These are phyloP conservation scores for Eimeria praecox DNA, from an alignment of 169 alveolate genomes.

Conservation along the genomic window DNA sequence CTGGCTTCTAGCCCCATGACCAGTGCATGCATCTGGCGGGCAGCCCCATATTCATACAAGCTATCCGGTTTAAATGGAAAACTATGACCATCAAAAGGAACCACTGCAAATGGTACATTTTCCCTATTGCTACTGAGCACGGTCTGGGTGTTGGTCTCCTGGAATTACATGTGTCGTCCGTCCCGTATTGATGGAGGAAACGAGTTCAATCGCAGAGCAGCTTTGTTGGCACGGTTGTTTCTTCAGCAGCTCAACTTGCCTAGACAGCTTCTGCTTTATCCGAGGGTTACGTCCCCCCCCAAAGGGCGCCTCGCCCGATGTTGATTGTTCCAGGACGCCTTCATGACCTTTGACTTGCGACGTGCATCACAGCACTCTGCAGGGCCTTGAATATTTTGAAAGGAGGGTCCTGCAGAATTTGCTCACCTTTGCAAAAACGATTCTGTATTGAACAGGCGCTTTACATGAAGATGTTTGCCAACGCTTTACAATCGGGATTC, in stretches of 20 bases:
- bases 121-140: not conserved
- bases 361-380: not conserved
- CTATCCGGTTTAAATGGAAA: not conserved
- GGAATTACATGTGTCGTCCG: not conserved
- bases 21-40: constrained; percentile 68
- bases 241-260: not conserved
- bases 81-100: not conserved
- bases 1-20: constrained; percentile 41
- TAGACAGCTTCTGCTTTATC: not conserved
- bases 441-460: not conserved
- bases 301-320: constrained; percentile 14
- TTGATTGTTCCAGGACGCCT: not conserved
- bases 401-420: constrained; percentile 49
- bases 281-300: constrained; percentile 24
- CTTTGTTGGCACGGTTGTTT: not conserved
- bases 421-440: not conserved
- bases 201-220: not conserved
- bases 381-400: not conserved
- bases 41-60: constrained; percentile 49
- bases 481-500: constrained; percentile 97
- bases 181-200: constrained; percentile 10
- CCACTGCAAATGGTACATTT: not conserved
- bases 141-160: not conserved
- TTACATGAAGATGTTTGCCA: constrained; percentile 92
- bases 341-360: not conserved